Conservation (phyloP, 768 basidiomycete genomes). For the Leccinellum rugosiceps region DNA sequence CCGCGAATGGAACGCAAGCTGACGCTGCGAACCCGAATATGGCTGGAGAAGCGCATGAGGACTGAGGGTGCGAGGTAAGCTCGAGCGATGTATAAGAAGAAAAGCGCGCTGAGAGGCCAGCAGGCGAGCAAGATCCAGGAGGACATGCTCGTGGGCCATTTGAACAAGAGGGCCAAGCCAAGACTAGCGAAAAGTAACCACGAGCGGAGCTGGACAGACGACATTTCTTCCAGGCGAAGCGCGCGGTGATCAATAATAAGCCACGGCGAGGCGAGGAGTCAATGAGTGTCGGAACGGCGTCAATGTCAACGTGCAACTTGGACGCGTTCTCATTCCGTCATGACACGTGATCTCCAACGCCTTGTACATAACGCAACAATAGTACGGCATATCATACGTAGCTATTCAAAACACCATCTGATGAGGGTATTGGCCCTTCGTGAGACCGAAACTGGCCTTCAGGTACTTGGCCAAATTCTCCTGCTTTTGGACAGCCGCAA, state of each 20-base stretch:
- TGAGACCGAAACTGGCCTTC: slow-evolving; percentile 87
- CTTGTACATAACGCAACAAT: slow-evolving; percentile 16
- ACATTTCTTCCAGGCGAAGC: slow-evolving; percentile 11
- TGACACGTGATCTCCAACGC: slow-evolving; percentile 15
- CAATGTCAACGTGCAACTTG: background rate
- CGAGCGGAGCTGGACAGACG: background rate
- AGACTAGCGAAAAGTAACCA: slow-evolving; percentile 14
- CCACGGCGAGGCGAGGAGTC: background rate
- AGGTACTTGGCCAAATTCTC: slow-evolving; percentile 92
- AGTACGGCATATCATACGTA: background rate
- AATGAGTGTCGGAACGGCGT: background rate
- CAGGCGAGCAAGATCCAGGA: slow-evolving; percentile 43
- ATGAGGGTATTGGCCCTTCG: slow-evolving; percentile 97
- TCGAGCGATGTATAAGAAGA: slow-evolving; percentile 57
- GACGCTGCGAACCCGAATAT: slow-evolving; percentile 66
- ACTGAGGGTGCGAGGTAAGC: slow-evolving; percentile 66
- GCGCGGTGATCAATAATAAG: background rate
- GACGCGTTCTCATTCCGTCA: background rate
- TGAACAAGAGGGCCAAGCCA: slow-evolving; percentile 9
- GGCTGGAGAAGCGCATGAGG: slow-evolving; percentile 54
- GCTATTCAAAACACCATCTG: slow-evolving; percentile 77
- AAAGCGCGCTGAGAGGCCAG: slow-evolving; percentile 50
- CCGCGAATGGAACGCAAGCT: slow-evolving; percentile 78
- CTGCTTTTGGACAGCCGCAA: slow-evolving; percentile 86
- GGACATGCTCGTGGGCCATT: slow-evolving; percentile 21